Evolutionary conservation across 2,329 filamentous ascomycete genomes (phyloP).

Genomic region (Colletotrichum destructivum): DNA sequence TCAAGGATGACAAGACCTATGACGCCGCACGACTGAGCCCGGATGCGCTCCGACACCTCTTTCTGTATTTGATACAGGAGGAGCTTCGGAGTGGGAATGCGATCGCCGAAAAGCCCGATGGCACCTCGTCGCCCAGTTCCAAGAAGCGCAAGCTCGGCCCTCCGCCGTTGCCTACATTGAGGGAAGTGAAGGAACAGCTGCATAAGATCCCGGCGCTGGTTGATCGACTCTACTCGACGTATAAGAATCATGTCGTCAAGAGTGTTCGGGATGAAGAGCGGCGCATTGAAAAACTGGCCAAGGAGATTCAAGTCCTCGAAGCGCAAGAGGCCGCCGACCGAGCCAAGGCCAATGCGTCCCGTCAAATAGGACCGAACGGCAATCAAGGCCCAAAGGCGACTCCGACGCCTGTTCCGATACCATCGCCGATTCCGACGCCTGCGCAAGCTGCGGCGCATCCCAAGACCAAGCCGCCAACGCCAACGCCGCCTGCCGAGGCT

Average conservation of each 20-base stretch:
- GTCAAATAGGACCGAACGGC: slow-evolving; percentile 14
- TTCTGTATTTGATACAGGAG: slow-evolving; percentile 81
- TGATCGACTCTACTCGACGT: slow-evolving; percentile 81
- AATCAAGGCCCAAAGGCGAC: slow-evolving; percentile 14
- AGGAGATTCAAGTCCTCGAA: slow-evolving; percentile 79
- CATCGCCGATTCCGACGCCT: slow-evolving; percentile 8
- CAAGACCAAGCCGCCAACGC: slow-evolving; percentile 24
- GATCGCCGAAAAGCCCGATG: slow-evolving; percentile 50
- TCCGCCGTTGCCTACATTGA: slow-evolving; percentile 74
- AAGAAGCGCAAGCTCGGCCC: slow-evolving; percentile 83
- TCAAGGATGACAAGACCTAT: slow-evolving; percentile 80
- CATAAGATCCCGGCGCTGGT: slow-evolving; percentile 80
- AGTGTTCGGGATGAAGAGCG: slow-evolving; percentile 83
- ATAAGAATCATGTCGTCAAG: slow-evolving; percentile 77
- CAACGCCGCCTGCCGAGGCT: slow-evolving; percentile 19
- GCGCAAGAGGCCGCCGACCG: slow-evolving; percentile 53
- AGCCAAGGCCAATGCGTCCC: slow-evolving; percentile 33
- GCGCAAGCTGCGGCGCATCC: slow-evolving; percentile 22
- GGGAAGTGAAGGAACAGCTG: slow-evolving; percentile 76
- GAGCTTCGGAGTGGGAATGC: slow-evolving; percentile 73
- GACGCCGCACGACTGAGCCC: slow-evolving; percentile 82
- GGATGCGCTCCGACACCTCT: slow-evolving; percentile 84
- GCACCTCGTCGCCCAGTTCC: slow-evolving; percentile 65
- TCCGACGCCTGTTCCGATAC: slow-evolving; percentile 33
- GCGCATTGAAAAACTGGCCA: slow-evolving; percentile 73